Evolutionary conservation across 345 rosid species (phyloP).

Genomic region (Anacardium occidentale): DNA sequence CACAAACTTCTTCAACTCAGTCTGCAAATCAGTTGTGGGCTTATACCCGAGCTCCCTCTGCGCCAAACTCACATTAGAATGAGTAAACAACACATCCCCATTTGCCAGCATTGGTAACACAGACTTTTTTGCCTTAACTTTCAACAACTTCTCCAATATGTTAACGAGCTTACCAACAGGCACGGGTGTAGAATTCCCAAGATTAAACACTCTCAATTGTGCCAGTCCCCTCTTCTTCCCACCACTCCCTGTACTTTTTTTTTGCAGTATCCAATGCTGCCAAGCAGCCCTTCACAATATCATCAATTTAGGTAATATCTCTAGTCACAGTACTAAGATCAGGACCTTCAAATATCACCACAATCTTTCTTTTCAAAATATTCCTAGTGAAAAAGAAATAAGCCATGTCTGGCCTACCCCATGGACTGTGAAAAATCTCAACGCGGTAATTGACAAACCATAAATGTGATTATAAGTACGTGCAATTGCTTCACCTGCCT

Average conservation of each 20-base stretch:
- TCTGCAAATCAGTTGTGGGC: conserved; percentile 27
- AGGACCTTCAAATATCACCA: conserved; percentile 40
- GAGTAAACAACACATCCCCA: conserved; percentile 36
- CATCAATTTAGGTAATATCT: conserved; percentile 48
- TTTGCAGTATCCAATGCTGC: conserved; percentile 34
- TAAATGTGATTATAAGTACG: conserved; percentile 55
- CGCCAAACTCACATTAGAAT: conserved; percentile 34
- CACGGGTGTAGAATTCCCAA: conserved; percentile 32
- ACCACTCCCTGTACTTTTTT: conserved; percentile 34
- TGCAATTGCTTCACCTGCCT: conserved; percentile 56
- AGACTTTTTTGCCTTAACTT: conserved; percentile 33
- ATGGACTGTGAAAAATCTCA: conserved; percentile 55
- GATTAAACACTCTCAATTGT: conserved; percentile 30
- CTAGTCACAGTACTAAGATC: conserved; percentile 41
- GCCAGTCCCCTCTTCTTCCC: conserved; percentile 32
- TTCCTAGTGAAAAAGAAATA: conserved; percentile 53
- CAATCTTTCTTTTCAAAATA: conserved; percentile 44
- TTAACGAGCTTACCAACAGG: conserved; percentile 31
- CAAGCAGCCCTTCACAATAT: conserved; percentile 36
- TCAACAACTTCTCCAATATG: conserved; percentile 36
- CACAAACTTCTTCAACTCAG: conserved; percentile 36
- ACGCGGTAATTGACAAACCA: conserved; percentile 48
- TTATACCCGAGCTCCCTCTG: conserved; percentile 34
- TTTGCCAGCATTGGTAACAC: conserved; percentile 33
- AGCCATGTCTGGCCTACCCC: conserved; percentile 59